These are phyloP conservation scores for Acidiella bohemica DNA, from an alignment of 495 filamentous ascomycete genomes.

Conservation along the genomic window DNA sequence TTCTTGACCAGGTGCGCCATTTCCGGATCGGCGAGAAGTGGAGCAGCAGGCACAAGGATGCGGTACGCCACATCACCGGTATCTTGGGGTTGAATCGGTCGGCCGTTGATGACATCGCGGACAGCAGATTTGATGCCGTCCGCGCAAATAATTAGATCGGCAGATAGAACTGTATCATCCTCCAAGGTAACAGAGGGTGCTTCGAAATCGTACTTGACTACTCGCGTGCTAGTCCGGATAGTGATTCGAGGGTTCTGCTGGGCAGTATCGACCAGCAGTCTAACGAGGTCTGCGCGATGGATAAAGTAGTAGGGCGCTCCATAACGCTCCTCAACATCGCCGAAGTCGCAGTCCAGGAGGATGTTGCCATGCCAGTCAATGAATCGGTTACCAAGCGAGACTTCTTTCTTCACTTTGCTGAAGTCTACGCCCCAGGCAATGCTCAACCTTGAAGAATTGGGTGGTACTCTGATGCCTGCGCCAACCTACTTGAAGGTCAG, in stretches of 20 bases:
- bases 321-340: conserved; percentile 10
- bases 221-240: conserved; percentile 1
- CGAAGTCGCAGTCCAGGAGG: conserved; percentile 9
- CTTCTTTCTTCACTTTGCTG: conserved; percentile 11
- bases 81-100: conserved; percentile 7
- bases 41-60: conserved; percentile 11
- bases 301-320: conserved; percentile 17
- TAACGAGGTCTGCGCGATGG: conserved; percentile 12
- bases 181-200: conserved; percentile 7
- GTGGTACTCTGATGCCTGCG: conserved; percentile 18
- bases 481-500: conserved; percentile 9
- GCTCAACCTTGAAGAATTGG: conserved; percentile 13
- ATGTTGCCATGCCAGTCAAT: conserved; percentile 11
- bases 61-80: conserved; percentile 20
- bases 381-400: conserved; percentile 13
- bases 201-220: conserved; percentile 5
- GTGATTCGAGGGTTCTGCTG: not conserved
- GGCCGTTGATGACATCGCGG: conserved; percentile 11
- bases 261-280: conserved; percentile 5
- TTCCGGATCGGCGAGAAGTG: conserved; percentile 8
- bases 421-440: conserved; percentile 12
- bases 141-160: conserved; percentile 14
- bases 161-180: conserved; percentile 1
- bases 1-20: conserved; percentile 12
- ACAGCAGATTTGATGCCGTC: conserved; percentile 17